Evolutionary conservation across 1,284 basidiomycete species (phyloP).

Genomic region (Inonotus hispidus): DNA sequence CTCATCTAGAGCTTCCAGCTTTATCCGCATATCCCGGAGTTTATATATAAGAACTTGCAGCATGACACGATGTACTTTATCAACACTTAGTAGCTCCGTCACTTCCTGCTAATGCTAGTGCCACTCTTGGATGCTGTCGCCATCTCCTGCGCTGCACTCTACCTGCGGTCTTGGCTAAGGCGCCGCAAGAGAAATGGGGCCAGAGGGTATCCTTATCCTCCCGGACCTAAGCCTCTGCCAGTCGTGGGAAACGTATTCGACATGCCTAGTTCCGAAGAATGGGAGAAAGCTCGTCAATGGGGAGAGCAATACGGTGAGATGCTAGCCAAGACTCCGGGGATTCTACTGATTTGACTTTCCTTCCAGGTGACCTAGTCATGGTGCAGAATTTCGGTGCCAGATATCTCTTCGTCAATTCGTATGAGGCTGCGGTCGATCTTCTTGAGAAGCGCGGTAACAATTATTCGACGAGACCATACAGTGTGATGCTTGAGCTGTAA

Average conservation of each 20-base stretch:
- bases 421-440: constrained; percentile 31
- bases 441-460: constrained; percentile 35
- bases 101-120: too few relatives aligned
- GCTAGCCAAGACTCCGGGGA: too few relatives aligned
- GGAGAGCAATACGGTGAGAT: constrained; percentile 26
- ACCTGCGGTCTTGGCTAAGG: too few relatives aligned
- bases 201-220: constrained; percentile 27
- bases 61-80: too few relatives aligned
- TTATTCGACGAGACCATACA: constrained; percentile 35
- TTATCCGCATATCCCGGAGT: too few relatives aligned
- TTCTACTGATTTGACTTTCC: background rate
- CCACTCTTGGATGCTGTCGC: too few relatives aligned
- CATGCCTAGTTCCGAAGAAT: constrained; percentile 46
- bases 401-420: constrained; percentile 33
- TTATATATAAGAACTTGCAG: too few relatives aligned
- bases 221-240: constrained; percentile 46
- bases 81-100: too few relatives aligned
- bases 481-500: constrained; percentile 39
- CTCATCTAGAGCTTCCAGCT: too few relatives aligned
- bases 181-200: too few relatives aligned
- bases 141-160: too few relatives aligned
- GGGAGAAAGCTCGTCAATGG: constrained; percentile 52
- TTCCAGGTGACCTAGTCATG: constrained; percentile 29
- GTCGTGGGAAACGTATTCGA: constrained; percentile 49
- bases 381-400: constrained; percentile 29